A percentile compares a stretch with the other conserved stretches of the same genome.
Evolutionary conservation across 192 early-diverging fungal species (phyloP).

Genomic region (Coemansia sp.): DNA sequence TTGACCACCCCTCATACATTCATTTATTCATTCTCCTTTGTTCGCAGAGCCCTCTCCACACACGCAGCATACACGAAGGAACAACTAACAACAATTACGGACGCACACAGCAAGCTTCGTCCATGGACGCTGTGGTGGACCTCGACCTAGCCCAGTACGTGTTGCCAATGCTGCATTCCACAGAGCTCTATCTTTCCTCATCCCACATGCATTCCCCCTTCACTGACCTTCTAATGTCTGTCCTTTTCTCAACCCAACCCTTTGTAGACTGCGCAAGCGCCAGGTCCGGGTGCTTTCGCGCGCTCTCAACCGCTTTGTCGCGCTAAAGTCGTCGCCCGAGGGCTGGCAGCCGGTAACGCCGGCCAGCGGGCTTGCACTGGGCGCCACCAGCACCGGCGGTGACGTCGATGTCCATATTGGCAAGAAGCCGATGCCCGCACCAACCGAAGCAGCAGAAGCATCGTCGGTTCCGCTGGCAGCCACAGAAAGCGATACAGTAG

Average conservation of each 20-base stretch:
- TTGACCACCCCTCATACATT: no score
- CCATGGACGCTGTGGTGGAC: conserved; percentile 24
- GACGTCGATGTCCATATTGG: conserved; percentile 43
- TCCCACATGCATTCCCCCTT: no score
- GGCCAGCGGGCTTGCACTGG: conserved; percentile 3
- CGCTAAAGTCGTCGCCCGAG: conserved; percentile 43
- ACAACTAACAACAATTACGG: no score
- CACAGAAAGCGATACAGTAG: not conserved
- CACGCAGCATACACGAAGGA: no score
- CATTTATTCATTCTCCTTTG: no score
- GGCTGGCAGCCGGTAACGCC: conserved; percentile 37
- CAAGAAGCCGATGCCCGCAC: conserved; percentile 6
- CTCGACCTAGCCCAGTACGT: conserved; percentile 44
- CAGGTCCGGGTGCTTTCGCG: conserved; percentile 46
- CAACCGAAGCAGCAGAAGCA: not conserved
- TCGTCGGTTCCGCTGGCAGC: not conserved
- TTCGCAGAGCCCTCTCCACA: no score
- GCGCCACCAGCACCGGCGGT: conserved; percentile 21
- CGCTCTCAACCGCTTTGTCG: conserved; percentile 46
- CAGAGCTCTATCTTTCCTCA: no score
- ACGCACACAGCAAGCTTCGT: not conserved
- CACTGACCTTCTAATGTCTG: not conserved
- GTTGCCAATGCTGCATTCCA: not conserved
- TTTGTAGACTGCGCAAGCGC: conserved; percentile 41
- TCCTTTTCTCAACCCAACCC: no score